Base-by-base conservation (phyloP, 164 flowering plant genomes). In the Nymphaea colorata region DNA sequence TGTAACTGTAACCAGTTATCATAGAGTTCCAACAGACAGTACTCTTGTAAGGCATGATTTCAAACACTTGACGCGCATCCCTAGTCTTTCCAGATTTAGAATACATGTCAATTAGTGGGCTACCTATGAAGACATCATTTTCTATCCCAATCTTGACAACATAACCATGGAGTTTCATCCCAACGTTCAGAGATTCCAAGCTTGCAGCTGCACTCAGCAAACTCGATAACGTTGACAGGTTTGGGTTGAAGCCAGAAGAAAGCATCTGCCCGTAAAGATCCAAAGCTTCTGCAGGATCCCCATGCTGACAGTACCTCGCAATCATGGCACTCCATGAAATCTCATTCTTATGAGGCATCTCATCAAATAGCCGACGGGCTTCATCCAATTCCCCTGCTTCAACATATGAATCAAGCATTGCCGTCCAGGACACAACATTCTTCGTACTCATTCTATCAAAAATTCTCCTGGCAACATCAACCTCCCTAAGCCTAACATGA, bases 11-110 rank as follows among this genome's bases (percentile, higher is more conserved):
- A 11, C 87, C 90, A 11, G 78, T 73, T 6, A 83, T 70, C 86
- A 88, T 82, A 63, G 89, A 76, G 67, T 84, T 88, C 89, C 88
- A 86, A 42, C 74, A 72, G 62, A 80, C 84, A 15, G 83, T 78
- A 73, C 83, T 83, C 69, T 76, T 84, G 42, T 74, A 71, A 11
- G 41, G 41, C 44, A 80, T 68, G 14, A 70, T 70, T 70, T 85
- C 79, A 71, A 87, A 86, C 41, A 78, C 76, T 42, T 60, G 63
- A 4, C 79, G 77, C 4, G 81, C 88, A 70, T 80, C 82, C 63
- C 70, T 64, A 41, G 76, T 72, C 47, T 76, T 67, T 51, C 86
- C 82, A 75, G 88, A 87, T 66, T 81, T 86, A 64, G 82, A 69
- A 44, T 83, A 87, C 76, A 87, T 68, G 70, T 83, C 93, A 64